phyloP scores from a whole-genome alignment of 2,329 filamentous ascomycete species.

The Ceratocystis lukuohia region DNA sequence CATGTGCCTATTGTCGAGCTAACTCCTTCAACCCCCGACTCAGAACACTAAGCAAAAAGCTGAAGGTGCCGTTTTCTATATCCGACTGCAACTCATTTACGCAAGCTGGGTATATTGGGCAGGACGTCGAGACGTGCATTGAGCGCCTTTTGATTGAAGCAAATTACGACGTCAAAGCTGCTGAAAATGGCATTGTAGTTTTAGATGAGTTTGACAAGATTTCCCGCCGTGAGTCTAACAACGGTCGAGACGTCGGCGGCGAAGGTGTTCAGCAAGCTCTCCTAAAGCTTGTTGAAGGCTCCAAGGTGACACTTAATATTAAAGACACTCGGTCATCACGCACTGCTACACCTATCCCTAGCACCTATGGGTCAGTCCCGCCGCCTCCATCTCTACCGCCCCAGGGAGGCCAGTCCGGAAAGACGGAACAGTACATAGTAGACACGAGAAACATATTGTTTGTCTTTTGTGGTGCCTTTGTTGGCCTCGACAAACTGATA shows the following conservation, averaged over 20 bases:
- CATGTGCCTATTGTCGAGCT: not conserved
- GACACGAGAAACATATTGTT: constrained; percentile 95
- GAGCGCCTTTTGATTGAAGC: constrained; percentile 79
- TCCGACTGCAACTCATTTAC: constrained; percentile 94
- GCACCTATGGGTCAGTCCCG: constrained; percentile 36
- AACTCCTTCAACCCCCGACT: constrained; percentile 21
- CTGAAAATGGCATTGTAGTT: constrained; percentile 87
- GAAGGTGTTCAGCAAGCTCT: constrained; percentile 95
- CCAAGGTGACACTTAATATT: constrained; percentile 79
- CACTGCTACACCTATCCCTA: constrained; percentile 38
- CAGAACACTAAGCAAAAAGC: constrained; percentile 76
- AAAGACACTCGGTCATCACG: constrained; percentile 58
- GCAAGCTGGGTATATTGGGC: constrained; percentile 92
- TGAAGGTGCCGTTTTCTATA: constrained; percentile 93
- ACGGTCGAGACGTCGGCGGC: constrained; percentile 86
- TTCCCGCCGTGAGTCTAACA: constrained; percentile 70
- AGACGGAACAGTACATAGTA: constrained; percentile 55
- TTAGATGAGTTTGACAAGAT: constrained; percentile 98
- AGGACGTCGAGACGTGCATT: constrained; percentile 93
- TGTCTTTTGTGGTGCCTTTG: constrained; percentile 90
- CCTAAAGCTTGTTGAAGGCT: constrained; percentile 90
- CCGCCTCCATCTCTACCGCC: constrained; percentile 32
- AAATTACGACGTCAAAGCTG: constrained; percentile 72
- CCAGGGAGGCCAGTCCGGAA: constrained; percentile 34
- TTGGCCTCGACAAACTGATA: constrained; percentile 77